Conservation (phyloP, 805 yeast species). For the Starmerella tilneyi region DNA sequence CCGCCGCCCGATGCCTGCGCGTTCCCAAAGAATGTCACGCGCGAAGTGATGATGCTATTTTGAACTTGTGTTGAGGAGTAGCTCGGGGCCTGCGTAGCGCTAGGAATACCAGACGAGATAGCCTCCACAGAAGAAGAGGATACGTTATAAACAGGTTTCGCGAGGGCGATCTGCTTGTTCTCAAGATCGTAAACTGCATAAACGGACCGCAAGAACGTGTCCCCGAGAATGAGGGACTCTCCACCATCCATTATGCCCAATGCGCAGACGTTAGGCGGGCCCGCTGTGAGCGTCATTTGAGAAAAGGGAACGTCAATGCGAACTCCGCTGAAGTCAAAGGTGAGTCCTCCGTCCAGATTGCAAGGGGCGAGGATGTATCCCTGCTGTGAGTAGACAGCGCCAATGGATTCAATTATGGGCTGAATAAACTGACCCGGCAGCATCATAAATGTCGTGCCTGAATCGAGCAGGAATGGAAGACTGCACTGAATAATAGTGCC, state of each 20-base stretch:
- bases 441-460: conserved; percentile 43
- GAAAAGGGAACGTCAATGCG: conserved; percentile 38
- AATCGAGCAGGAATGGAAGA: conserved; percentile 39
- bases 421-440: conserved; percentile 33
- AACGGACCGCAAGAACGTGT: conserved; percentile 51
- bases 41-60: conserved; percentile 8
- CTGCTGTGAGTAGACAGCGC: conserved; percentile 33
- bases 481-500: conserved; percentile 10
- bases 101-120: conserved; percentile 27
- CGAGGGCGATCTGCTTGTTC: conserved; percentile 45
- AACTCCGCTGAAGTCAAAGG: conserved; percentile 44
- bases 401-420: conserved; percentile 31
- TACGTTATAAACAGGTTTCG: conserved; percentile 34
- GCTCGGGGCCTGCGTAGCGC: conserved; percentile 24
- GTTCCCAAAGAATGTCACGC: conserved; percentile 9
- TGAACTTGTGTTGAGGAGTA: conserved; percentile 17
- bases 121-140: conserved; percentile 26
- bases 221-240: conserved; percentile 45
- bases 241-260: conserved; percentile 27
- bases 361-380: conserved; percentile 38
- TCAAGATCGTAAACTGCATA: conserved; percentile 62
- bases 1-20: not conserved
- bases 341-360: conserved; percentile 28
- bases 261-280: conserved; percentile 18
- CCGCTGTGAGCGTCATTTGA: conserved; percentile 10